Evolutionary conservation across 805 yeast species (phyloP).

Genomic region (Spathaspora hagerdaliae): DNA sequence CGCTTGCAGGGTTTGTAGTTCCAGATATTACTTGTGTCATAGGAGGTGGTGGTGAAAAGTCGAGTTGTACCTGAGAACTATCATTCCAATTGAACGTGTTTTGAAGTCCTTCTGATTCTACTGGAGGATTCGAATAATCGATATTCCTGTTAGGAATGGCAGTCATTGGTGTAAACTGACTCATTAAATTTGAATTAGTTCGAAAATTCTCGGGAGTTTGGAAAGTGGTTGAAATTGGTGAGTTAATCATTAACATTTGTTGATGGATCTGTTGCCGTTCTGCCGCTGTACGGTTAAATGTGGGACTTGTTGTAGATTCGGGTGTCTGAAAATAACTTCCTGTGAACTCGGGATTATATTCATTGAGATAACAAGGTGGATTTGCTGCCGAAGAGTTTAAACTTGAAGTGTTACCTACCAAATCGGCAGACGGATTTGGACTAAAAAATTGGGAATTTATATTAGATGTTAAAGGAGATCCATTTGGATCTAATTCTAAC

Average conservation of each 20-base stretch:
- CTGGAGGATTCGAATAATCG: not conserved
- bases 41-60: not conserved
- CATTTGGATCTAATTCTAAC: not conserved
- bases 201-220: not conserved
- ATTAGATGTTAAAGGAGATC: not conserved
- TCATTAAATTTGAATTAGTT: not conserved
- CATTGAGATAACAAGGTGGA: not conserved
- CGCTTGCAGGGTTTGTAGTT: not conserved
- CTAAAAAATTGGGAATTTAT: not conserved
- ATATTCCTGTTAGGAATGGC: not conserved
- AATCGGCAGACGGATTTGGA: too few species aligned
- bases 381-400: not conserved
- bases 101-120: not conserved
- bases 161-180: constrained; percentile 2
- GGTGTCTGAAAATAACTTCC: not conserved
- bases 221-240: not conserved
- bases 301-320: not conserved
- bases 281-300: not conserved
- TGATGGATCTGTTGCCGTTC: not conserved
- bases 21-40: not conserved
- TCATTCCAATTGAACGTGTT: not conserved
- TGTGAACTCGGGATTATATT: not conserved
- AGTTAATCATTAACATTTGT: not conserved
- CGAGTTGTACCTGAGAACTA: not conserved
- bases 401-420: not conserved